Evolutionary conservation across 2,329 filamentous ascomycete species (phyloP).

Genomic region (Thelonectria blattea): DNA sequence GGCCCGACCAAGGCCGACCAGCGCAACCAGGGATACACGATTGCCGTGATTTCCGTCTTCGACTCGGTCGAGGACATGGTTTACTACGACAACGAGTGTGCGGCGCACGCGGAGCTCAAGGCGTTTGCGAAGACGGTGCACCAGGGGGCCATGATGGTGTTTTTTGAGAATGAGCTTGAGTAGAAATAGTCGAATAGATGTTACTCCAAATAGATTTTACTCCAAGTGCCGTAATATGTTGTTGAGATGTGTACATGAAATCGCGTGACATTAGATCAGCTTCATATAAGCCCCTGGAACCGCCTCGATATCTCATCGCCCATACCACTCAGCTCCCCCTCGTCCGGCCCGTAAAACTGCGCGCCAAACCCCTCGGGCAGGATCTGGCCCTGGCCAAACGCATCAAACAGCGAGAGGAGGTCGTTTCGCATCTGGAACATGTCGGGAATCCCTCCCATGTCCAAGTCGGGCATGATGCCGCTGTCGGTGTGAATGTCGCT

Average conservation of each 20-base stretch:
- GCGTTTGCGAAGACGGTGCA: constrained; percentile 41
- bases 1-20: constrained; percentile 57
- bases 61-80: constrained; percentile 63
- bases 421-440: constrained; percentile 45
- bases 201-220: not conserved
- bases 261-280: not conserved
- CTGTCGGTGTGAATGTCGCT: constrained; percentile 22
- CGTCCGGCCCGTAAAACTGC: constrained; percentile 22
- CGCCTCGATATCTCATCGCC: constrained; percentile 41
- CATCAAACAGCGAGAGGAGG: constrained; percentile 45
- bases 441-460: constrained; percentile 36
- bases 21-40: constrained; percentile 63
- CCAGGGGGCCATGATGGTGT: constrained; percentile 57
- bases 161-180: constrained; percentile 46
- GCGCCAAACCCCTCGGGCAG: constrained; percentile 25
- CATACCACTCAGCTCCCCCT: constrained; percentile 21
- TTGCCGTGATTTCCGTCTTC: constrained; percentile 63
- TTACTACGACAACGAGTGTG: constrained; percentile 61
- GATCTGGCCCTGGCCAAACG: constrained; percentile 41
- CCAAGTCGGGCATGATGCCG: constrained; percentile 20
- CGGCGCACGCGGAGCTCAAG: constrained; percentile 42
- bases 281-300: constrained; percentile 42
- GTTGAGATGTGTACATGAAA: too few species aligned
- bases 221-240: too few species aligned
- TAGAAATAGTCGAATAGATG: constrained; percentile 1